Conservation (phyloP, 2,329 filamentous ascomycete genomes). For the Scleromitrula shiraiana region DNA sequence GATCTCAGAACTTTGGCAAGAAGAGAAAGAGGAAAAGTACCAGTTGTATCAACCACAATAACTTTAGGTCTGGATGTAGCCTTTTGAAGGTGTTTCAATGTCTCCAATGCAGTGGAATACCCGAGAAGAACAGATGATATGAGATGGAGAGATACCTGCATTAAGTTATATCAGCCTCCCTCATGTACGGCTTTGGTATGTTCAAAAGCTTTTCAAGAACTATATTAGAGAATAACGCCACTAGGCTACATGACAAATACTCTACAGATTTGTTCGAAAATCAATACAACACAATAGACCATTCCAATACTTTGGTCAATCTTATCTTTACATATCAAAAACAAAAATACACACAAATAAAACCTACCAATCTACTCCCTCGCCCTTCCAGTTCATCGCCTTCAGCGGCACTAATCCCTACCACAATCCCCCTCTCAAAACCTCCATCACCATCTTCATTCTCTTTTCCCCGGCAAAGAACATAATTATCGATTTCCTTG, state of each 20-base stretch:
- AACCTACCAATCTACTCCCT: conserved; percentile 25
- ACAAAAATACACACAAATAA: not conserved
- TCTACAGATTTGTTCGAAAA: no score
- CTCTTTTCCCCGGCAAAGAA: conserved; percentile 19
- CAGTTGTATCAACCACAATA: conserved; percentile 26
- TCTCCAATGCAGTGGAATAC: not conserved
- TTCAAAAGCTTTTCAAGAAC: no score
- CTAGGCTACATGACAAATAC: no score
- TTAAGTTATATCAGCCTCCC: no score
- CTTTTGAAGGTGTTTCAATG: not conserved
- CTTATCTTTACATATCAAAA: not conserved
- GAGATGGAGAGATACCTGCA: conserved; percentile 24
- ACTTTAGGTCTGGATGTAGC: conserved; percentile 12
- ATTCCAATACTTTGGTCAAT: not conserved
- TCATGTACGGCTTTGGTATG: no score
- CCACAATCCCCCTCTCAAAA: conserved; percentile 20
- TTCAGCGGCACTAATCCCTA: conserved; percentile 26
- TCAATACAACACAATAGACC: no score
- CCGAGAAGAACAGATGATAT: conserved; percentile 19
- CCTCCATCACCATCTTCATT: conserved; percentile 1
- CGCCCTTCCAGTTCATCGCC: conserved; percentile 20
- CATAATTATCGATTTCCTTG: conserved; percentile 12
- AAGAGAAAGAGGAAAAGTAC: conserved; percentile 23
- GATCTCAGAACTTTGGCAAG: conserved; percentile 23
- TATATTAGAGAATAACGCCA: no score